Evolutionary conservation across 1,284 basidiomycete species (phyloP).

Genomic region (Porodaedalea pini): DNA sequence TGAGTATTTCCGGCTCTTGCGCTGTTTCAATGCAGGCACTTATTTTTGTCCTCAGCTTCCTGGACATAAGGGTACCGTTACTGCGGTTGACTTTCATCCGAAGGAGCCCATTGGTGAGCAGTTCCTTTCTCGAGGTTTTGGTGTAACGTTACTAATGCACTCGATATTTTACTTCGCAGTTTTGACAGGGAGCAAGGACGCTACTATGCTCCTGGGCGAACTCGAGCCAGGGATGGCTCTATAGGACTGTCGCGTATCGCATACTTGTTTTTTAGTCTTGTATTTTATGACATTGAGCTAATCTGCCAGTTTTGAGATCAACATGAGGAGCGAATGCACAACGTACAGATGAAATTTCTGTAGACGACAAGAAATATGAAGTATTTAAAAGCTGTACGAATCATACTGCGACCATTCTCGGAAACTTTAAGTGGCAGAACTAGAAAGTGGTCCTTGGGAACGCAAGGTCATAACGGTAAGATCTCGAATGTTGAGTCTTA

Average conservation of each 20-base stretch:
- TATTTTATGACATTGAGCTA: too few species aligned
- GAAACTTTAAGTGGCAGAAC: too few species aligned
- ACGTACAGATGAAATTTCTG: too few species aligned
- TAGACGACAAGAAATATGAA: too few species aligned
- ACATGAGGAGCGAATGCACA: too few species aligned
- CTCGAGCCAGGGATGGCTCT: constrained; percentile 16
- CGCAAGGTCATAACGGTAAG: too few species aligned
- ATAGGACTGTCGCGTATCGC: background rate
- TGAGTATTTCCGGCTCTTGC: constrained; percentile 29
- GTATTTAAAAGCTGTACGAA: too few species aligned
- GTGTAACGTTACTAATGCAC: background rate
- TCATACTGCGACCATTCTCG: too few species aligned
- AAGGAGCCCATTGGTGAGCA: constrained; percentile 87
- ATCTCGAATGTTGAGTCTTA: too few species aligned
- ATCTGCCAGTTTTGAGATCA: too few species aligned
- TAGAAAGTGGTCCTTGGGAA: too few species aligned
- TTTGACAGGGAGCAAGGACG: constrained; percentile 21
- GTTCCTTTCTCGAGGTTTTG: background rate
- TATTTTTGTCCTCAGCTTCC: constrained; percentile 55
- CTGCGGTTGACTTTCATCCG: constrained; percentile 85
- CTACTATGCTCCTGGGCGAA: constrained; percentile 20
- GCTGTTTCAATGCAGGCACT: background rate
- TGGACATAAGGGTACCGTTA: constrained; percentile 92
- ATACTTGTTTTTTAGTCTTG: too few species aligned
- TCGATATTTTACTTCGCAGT: constrained; percentile 4